Base-by-base conservation (phyloP, 2,329 filamentous ascomycete genomes). In the Pyrenochaeta sp. region DNA sequence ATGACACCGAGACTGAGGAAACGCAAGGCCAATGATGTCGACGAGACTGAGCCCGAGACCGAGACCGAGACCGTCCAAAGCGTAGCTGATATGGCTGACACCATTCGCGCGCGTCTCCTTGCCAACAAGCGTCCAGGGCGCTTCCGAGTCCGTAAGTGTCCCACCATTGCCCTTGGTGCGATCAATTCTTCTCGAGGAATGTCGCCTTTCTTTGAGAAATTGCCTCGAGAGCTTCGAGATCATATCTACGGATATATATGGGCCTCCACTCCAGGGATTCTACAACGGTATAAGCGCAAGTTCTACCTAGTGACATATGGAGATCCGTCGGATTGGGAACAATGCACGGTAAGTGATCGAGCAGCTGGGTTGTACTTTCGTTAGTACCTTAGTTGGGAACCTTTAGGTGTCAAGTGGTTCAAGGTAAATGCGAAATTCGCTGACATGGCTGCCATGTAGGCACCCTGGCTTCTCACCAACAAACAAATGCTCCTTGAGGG, bases 401-500 rank as follows among this genome's bases (percentile, higher is more conserved):
- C 19, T 19, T 19, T 19, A 19, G 19, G 19, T 19, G 19, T 19
- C 19, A 19, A 19, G 19, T 19, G 19, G 19, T 19, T 19, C 19
- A 19, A 19, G 19, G 19, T 19, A 19, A 19, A 19, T 19, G 19
- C 19, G 19, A 19, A 19, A 19, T 19, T 19, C 19, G 19, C 19
- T 19, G 19, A 19, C 19, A 19, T 32, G 30, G 12, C 9, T 12
- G 34, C 34, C 3, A 8, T 13, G 34, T 3, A 36, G 34, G 34
- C 34, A 32, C 42, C 43, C 13, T 56, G 48, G 54, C 30, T 56
- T 9, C 32, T 56, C 1, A 39, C 48, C 5, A 42, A 24, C 32
- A 56, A 56, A 24, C 42, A 51, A n/a, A 27, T 52, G 27, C 10
- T 50, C 9, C 13, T 39, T 8, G 54, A 53, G 52, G 54, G 44